Conservation (phyloP, 1,139 yeast genomes). For the Pichia sp. region DNA sequence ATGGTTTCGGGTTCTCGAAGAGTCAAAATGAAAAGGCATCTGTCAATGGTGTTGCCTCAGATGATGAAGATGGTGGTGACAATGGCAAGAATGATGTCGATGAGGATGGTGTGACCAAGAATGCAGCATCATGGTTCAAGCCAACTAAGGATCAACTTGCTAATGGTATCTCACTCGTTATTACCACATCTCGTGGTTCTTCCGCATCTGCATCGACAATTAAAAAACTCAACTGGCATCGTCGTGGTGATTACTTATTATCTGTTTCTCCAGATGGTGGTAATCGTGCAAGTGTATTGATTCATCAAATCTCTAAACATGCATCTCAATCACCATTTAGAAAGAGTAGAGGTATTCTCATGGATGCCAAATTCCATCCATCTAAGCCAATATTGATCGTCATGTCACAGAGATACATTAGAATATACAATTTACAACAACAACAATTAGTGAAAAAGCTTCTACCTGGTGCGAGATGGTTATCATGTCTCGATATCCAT, state of each 20-base stretch:
- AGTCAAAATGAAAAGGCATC: conserved; percentile 50
- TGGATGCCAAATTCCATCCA: conserved; percentile 97
- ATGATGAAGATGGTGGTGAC: conserved; percentile 30
- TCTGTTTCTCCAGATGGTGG: conserved; percentile 89
- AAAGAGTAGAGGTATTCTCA: conserved; percentile 86
- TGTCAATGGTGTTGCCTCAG: conserved; percentile 37
- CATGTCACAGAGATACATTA: conserved; percentile 86
- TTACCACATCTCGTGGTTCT: conserved; percentile 57
- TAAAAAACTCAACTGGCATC: conserved; percentile 89
- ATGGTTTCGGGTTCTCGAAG: conserved; percentile 89
- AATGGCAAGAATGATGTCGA: conserved; percentile 22
- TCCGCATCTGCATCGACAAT: conserved; percentile 58
- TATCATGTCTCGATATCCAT: conserved; percentile 85
- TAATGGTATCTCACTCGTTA: conserved; percentile 69
- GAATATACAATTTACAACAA: conserved; percentile 83
- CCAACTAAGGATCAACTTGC: conserved; percentile 59
- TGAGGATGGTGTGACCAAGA: conserved; percentile 35
- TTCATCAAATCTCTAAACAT: conserved; percentile 93
- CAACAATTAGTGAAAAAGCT: conserved; percentile 79
- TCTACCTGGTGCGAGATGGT: conserved; percentile 94
- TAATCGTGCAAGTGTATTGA: conserved; percentile 71
- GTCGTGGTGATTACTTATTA: conserved; percentile 95
- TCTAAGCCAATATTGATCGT: conserved; percentile 91
- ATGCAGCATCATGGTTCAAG: conserved; percentile 77
- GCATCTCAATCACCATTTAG: conserved; percentile 95